Percentiles rank a stretch among this genome's conserved stretches.
phyloP scores from a whole-genome alignment of 73 alveolate species.

The Symbiodinium natans region DNA sequence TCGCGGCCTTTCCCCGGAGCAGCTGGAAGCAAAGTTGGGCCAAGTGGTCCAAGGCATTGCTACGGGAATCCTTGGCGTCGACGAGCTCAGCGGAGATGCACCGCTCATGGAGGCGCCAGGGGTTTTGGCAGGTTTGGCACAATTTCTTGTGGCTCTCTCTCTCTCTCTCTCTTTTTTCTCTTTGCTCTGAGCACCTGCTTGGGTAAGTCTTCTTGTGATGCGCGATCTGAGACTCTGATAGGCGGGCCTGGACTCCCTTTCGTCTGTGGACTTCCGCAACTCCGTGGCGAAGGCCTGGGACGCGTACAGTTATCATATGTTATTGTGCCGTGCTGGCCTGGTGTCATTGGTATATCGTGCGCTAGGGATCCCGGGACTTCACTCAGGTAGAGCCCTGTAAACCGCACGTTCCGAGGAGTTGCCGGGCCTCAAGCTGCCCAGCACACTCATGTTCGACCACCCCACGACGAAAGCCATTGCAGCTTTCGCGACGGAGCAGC shows the following conservation, averaged over 20 bases:
- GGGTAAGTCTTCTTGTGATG: too few species aligned
- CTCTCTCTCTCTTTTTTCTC: too few species aligned
- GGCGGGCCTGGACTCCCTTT: constrained; percentile 45
- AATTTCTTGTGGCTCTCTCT: neutral
- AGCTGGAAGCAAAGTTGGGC: constrained; percentile 53
- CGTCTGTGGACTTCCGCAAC: constrained; percentile 85
- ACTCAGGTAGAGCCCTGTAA: too few species aligned
- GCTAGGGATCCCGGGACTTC: too few species aligned
- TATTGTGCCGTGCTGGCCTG: too few species aligned
- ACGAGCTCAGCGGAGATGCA: constrained; percentile 80
- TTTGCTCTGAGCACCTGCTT: too few species aligned
- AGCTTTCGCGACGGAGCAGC: constrained; percentile 57
- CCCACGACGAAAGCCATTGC: constrained; percentile 74
- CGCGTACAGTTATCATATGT: too few species aligned
- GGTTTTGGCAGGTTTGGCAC: neutral
- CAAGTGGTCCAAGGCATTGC: constrained; percentile 82
- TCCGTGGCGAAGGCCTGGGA: neutral
- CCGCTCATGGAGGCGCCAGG: constrained; percentile 64
- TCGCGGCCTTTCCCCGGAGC: constrained; percentile 28
- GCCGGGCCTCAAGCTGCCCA: neutral
- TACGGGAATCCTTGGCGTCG: constrained; percentile 62
- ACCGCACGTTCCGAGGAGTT: too few species aligned
- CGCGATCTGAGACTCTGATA: too few species aligned
- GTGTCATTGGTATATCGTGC: too few species aligned
- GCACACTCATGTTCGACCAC: constrained; percentile 86